Conservation (phyloP, 23 red algal genomes). For the Gracilariopsis chorda region DNA sequence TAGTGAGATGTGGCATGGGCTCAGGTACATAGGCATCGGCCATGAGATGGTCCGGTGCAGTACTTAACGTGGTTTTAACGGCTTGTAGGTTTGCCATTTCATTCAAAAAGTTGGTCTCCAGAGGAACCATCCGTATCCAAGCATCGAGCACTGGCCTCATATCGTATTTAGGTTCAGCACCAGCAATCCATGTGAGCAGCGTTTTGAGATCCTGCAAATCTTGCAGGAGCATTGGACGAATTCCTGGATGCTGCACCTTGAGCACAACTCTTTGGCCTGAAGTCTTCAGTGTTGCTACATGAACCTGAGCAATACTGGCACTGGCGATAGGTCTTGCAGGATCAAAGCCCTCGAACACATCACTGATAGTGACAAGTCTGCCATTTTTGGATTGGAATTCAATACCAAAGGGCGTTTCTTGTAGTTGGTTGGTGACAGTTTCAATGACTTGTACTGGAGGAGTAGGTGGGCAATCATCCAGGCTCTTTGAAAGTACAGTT, state of each 20-base stretch:
- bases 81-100: constrained; percentile 67
- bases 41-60: neutral
- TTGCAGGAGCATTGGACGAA: constrained; percentile 69
- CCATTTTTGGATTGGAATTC: neutral
- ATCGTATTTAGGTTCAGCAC: constrained; percentile 81
- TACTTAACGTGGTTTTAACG: constrained; percentile 5
- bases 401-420: neutral
- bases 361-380: neutral
- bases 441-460: constrained; percentile 2
- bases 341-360: constrained; percentile 66
- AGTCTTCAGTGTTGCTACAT: constrained; percentile 38
- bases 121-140: constrained; percentile 74
- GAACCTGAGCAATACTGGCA: constrained; percentile 84
- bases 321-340: constrained; percentile 45
- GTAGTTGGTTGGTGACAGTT: neutral
- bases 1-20: constrained; percentile 2
- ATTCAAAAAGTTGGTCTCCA: constrained; percentile 78
- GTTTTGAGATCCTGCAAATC: constrained; percentile 75
- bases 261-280: constrained; percentile 39
- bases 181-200: constrained; percentile 61
- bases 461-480: constrained; percentile 57
- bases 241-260: constrained; percentile 79
- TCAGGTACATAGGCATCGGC: constrained; percentile 57
- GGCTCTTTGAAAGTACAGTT: constrained; percentile 27
- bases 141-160: constrained; percentile 71